Evolutionary conservation across 805 yeast genomes (phyloP).

Genomic region (Zygotorulaspora danielsina): DNA sequence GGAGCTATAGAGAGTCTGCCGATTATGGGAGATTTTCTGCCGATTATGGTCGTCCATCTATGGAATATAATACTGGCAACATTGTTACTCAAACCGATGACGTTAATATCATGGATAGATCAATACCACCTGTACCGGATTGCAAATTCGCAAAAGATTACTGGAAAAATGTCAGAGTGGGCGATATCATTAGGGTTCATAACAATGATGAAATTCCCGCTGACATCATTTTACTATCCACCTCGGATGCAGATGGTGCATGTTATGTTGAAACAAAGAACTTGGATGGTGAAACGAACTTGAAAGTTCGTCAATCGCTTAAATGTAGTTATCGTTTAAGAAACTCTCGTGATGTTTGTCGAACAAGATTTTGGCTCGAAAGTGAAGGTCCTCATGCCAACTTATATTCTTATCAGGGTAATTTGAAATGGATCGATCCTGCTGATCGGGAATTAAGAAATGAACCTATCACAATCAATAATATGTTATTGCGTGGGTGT

Average conservation of each 20-base stretch:
- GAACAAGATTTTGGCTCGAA: conserved; percentile 62
- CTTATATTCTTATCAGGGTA: conserved; percentile 72
- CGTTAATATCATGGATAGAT: conserved; percentile 53
- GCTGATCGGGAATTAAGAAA: conserved; percentile 32
- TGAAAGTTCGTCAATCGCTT: conserved; percentile 71
- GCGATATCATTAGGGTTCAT: conserved; percentile 66
- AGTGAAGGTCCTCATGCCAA: conserved; percentile 83
- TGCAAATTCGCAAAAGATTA: conserved; percentile 34
- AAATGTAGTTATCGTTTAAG: conserved; percentile 52
- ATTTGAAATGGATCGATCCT: conserved; percentile 47
- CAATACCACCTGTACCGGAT: conserved; percentile 43
- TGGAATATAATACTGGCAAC: conserved; percentile 50
- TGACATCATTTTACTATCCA: conserved; percentile 58
- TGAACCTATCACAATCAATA: conserved; percentile 68
- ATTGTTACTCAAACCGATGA: conserved; percentile 54
- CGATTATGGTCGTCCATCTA: conserved; percentile 35
- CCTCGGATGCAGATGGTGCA: conserved; percentile 64
- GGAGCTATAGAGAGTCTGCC: conserved; percentile 31
- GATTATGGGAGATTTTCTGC: conserved; percentile 27
- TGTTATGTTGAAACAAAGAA: conserved; percentile 79
- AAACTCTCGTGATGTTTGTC: conserved; percentile 46
- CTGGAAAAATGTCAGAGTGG: conserved; percentile 72
- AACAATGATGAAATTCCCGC: conserved; percentile 80
- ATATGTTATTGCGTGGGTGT: conserved; percentile 69
- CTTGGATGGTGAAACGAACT: conserved; percentile 75